phyloP scores from a whole-genome alignment of 2,329 filamentous ascomycete genomes.

The Gliomastix tumulicola region DNA sequence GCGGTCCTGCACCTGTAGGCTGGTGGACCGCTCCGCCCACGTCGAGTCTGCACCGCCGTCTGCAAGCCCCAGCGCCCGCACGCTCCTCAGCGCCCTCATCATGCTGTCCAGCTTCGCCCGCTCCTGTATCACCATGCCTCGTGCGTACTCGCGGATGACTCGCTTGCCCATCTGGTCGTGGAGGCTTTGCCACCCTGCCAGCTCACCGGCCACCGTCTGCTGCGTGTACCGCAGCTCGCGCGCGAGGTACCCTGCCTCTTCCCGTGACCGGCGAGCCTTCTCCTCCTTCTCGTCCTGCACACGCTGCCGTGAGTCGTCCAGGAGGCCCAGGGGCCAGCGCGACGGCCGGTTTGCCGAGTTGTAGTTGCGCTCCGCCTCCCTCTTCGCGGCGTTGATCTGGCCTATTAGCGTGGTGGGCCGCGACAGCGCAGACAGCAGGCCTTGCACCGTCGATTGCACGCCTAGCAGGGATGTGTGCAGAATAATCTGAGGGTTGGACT shows the following conservation, averaged over 20 bases:
- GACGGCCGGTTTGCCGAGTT: conserved; percentile 67
- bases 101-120: conserved; percentile 73
- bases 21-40: conserved; percentile 1
- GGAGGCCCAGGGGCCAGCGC: conserved; percentile 71
- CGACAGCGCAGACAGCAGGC: conserved; percentile 71
- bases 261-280: conserved; percentile 62
- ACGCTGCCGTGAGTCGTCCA: conserved; percentile 82
- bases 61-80: conserved; percentile 22
- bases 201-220: conserved; percentile 82
- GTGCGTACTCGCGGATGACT: conserved; percentile 70
- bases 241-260: conserved; percentile 67
- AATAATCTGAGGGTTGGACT: conserved; percentile 64
- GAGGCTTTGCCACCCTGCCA: conserved; percentile 91
- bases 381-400: conserved; percentile 66
- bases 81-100: conserved; percentile 66
- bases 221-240: conserved; percentile 86
- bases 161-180: conserved; percentile 70
- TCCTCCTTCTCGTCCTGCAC: conserved; percentile 80
- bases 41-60: conserved; percentile 3
- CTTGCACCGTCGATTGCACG: conserved; percentile 76
- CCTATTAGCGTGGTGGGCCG: conserved; percentile 73
- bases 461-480: conserved; percentile 74
- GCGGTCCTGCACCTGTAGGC: conserved; percentile 5
- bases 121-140: conserved; percentile 73
- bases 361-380: conserved; percentile 71